phyloP scores from a whole-genome alignment of 768 basidiomycete species.

The Amanita pallidorosea region DNA sequence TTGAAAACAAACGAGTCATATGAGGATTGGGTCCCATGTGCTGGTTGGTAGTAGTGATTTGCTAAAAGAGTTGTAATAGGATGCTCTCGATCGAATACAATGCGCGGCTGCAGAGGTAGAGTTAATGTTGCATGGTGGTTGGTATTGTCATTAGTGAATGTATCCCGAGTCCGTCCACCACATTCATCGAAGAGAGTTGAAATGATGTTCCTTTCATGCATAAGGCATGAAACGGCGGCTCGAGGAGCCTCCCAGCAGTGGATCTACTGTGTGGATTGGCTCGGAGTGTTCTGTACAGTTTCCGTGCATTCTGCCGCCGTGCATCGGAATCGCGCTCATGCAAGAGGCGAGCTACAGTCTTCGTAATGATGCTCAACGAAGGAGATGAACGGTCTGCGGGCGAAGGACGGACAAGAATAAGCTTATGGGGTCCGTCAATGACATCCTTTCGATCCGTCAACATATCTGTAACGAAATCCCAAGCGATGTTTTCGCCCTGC shows the following conservation, averaged over 20 bases:
- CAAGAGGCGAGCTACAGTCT: no score
- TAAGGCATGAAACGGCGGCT: conserved; percentile 7
- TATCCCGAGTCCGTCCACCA: background rate
- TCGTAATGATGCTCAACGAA: background rate
- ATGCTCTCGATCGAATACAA: conserved; percentile 4
- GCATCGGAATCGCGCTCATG: conserved; percentile 4
- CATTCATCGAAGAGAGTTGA: conserved; percentile 4
- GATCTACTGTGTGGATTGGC: conserved; percentile 2
- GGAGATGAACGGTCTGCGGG: background rate
- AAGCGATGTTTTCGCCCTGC: background rate
- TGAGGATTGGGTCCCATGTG: conserved; percentile 5
- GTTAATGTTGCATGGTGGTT: background rate
- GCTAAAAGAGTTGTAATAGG: conserved; percentile 1
- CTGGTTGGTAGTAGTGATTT: conserved; percentile 8
- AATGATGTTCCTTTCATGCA: conserved; percentile 7
- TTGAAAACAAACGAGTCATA: conserved; percentile 8
- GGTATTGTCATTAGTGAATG: background rate
- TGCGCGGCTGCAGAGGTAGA: conserved; percentile 3
- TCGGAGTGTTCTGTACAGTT: conserved; percentile 6
- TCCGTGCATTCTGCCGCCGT: no score
- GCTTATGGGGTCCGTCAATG: background rate
- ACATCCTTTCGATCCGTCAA: conserved; percentile 1
- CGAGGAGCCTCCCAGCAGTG: conserved; percentile 5
- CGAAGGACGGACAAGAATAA: conserved; percentile 3
- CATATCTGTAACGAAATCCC: conserved; percentile 1